Evolutionary conservation across 2,329 filamentous ascomycete genomes (phyloP), one percentile per base, ranked within the genome.

Genomic region (Cadophora gregata): DNA sequence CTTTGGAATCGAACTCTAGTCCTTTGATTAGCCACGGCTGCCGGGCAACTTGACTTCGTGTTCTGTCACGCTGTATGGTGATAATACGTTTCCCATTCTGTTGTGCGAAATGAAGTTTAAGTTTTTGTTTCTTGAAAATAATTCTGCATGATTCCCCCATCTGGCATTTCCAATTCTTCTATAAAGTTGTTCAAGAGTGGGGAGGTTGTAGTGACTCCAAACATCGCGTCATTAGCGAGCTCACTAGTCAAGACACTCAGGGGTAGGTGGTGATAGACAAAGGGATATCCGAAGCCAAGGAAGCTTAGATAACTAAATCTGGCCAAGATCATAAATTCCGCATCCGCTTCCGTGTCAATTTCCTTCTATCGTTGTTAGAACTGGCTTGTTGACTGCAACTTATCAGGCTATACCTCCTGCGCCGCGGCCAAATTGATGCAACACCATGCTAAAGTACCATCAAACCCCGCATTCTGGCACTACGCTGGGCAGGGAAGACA

Each of bases 1-100:
- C 71, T 67, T 79, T 80, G 10, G 73, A 58, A 64, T 79, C 77
- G 59, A 73, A 75, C 47, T 80, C 77, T 5, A 79, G 62, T n/a
- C 78, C 78, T 50, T 69, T 73, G 48, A 80, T 75, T 2, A 67
- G 12, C 78, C 78, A 51, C 53, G 59, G 9, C 31, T 51, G 6
- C 73, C 76, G 14, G 47, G 24, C 2, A 78, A 67, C 27, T 71
- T 66, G 14, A 78, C 61, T 14, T 73, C 67, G 38, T 72, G 60
- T 14, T 71, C 70, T 29, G 62, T 72, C 47, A 71, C 68, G 12
- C 71, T 65, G 64, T 78, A 76, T 14, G 75, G 48, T 9, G 64
- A 64, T 16, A 67, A 27, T 10, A 53, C 63, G 56, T 67, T 67
- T 3, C 65, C 65, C 65, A 67, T 64, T 29, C 19, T 8, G 19